Percentiles rank a stretch among this genome's conserved stretches.
phyloP scores from a whole-genome alignment of 352 stramenopile genomes.

The Globisporangium mamillatum region DNA sequence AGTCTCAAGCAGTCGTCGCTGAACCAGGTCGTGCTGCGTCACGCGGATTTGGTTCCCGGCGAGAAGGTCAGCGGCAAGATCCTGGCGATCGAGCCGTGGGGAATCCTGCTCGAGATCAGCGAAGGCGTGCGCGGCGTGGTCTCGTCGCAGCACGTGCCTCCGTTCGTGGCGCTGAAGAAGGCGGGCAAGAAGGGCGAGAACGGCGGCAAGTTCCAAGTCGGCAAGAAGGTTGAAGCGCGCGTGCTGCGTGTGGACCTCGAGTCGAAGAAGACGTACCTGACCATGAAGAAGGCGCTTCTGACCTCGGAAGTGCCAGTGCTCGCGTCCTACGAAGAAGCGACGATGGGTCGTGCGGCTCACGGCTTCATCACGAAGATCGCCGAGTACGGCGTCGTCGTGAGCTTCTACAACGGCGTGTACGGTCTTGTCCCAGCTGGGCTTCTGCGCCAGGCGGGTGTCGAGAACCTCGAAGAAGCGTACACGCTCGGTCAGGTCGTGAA shows the following conservation, averaged over 20 bases:
- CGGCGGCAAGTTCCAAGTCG: constrained; percentile 73
- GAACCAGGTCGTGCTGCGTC: constrained; percentile 70
- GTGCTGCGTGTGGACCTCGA: constrained; percentile 85
- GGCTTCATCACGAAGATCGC: constrained; percentile 95
- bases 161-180: constrained; percentile 68
- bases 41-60: constrained; percentile 73
- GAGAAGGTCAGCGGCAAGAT: constrained; percentile 80
- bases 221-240: constrained; percentile 71
- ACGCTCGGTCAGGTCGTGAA: constrained; percentile 86
- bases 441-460: constrained; percentile 80
- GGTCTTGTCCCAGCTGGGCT: constrained; percentile 87
- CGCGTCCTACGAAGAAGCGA: constrained; percentile 69
- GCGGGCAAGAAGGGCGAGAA: constrained; percentile 54
- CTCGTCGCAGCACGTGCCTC: constrained; percentile 69
- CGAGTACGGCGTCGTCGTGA: constrained; percentile 91
- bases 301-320: constrained; percentile 76
- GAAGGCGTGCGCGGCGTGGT: constrained; percentile 83
- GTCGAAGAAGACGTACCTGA: constrained; percentile 91
- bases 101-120: constrained; percentile 82
- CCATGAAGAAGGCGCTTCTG: constrained; percentile 86
- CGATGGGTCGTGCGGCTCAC: constrained; percentile 66
- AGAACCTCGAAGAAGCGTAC: constrained; percentile 84
- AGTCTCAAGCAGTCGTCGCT: constrained; percentile 80
- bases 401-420: constrained; percentile 96
- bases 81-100: constrained; percentile 76